Evolutionary conservation across 1,284 basidiomycete genomes (phyloP).

Genomic region (Trichosporon asahii): DNA sequence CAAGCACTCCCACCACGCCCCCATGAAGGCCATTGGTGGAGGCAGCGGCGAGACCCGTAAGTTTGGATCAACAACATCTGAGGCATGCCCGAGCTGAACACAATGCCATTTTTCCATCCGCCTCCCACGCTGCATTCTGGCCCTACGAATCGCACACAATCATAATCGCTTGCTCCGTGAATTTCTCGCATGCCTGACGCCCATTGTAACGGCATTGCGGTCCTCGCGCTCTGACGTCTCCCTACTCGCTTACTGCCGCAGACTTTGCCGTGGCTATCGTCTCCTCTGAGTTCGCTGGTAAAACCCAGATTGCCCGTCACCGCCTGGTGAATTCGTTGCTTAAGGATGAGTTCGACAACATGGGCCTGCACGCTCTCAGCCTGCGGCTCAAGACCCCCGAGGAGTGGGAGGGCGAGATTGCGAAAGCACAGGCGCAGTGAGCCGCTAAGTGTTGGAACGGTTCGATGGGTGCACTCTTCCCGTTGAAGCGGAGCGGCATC

Average conservation of each 20-base stretch:
- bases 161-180: too few species aligned
- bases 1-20: conserved; percentile 50
- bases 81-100: neutral
- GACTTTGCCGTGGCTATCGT: conserved; percentile 52
- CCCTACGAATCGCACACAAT: too few species aligned
- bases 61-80: conserved; percentile 16
- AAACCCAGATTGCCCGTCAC: conserved; percentile 49
- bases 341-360: conserved; percentile 51
- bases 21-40: conserved; percentile 49
- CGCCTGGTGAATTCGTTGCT: conserved; percentile 50
- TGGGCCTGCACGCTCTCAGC: conserved; percentile 52
- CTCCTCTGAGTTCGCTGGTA: conserved; percentile 42
- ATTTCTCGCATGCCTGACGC: too few species aligned
- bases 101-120: too few species aligned
- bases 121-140: too few species aligned
- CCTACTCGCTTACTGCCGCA: conserved; percentile 16
- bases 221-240: too few species aligned
- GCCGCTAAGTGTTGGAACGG: too few species aligned
- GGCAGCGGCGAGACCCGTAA: conserved; percentile 51
- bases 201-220: too few species aligned
- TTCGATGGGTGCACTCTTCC: too few species aligned
- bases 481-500: too few species aligned
- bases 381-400: conserved; percentile 49
- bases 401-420: conserved; percentile 42
- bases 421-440: conserved; percentile 23